phyloP scores from a whole-genome alignment of 2,329 filamentous ascomycete species.

The Bipolaris gigantea region DNA sequence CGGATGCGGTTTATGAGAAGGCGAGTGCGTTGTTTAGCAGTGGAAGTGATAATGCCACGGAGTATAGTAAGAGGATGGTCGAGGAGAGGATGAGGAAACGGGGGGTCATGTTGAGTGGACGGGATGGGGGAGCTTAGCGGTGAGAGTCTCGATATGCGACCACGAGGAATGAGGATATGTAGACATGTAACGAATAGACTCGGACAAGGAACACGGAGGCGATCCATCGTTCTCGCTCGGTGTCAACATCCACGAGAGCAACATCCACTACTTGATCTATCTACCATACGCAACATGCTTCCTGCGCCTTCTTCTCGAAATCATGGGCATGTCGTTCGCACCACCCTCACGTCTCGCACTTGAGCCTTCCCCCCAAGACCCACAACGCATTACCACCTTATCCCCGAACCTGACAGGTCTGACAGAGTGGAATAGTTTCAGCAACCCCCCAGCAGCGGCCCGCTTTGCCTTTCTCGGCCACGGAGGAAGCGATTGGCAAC shows the following conservation, averaged over 20 bases:
- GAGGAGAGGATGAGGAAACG: slow-evolving; percentile 23
- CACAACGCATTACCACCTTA: slow-evolving; percentile 9
- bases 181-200: too few species aligned
- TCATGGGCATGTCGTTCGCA: too few species aligned
- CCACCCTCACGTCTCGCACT: not conserved
- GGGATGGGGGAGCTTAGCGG: slow-evolving; percentile 6
- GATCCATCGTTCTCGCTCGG: not conserved
- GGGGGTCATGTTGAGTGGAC: slow-evolving; percentile 11
- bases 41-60: slow-evolving; percentile 4
- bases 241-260: too few species aligned
- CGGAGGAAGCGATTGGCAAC: slow-evolving; percentile 8
- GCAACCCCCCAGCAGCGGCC: slow-evolving; percentile 7
- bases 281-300: too few species aligned
- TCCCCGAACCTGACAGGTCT: slow-evolving; percentile 14
- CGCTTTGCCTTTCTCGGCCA: too few species aligned
- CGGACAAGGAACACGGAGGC: too few species aligned
- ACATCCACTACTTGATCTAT: too few species aligned
- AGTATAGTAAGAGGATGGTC: slow-evolving; percentile 25
- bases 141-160: too few species aligned
- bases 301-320: too few species aligned
- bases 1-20: slow-evolving; percentile 24
- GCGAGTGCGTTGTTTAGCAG: slow-evolving; percentile 14
- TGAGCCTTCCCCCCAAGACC: slow-evolving; percentile 25
- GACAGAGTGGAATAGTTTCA: slow-evolving; percentile 26
- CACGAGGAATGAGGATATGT: too few species aligned